A percentile compares a stretch with the other conserved stretches of the same genome.
Conservation (phyloP, 331 rosid genomes). For the Telfairia occidentalis region DNA sequence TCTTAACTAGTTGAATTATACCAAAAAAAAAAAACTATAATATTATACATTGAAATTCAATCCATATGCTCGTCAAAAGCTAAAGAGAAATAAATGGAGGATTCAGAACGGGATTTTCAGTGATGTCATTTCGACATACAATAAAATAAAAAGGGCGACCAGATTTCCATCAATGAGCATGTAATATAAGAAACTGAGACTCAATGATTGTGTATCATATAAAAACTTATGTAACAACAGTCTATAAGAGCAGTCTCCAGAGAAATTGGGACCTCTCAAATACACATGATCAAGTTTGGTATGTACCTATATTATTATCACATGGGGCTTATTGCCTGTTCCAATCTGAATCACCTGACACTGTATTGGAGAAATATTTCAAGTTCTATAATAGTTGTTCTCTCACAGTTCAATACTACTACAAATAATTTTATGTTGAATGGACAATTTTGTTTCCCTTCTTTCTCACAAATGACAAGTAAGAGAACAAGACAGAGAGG, state of each 20-base stretch:
- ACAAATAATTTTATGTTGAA: conserved; percentile 5
- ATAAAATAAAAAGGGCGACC: background rate
- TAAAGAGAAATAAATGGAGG: too few species aligned
- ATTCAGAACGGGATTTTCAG: too few species aligned
- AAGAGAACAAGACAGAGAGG: background rate
- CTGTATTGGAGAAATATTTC: background rate
- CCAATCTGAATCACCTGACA: background rate
- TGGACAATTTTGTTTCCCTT: conserved; percentile 10
- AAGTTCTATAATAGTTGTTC: background rate
- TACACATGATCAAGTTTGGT: conserved; percentile 1
- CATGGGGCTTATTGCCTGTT: background rate
- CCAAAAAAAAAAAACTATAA: too few species aligned
- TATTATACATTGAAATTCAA: too few species aligned
- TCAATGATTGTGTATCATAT: background rate
- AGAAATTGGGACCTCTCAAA: background rate
- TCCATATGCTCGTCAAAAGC: too few species aligned
- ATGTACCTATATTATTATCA: background rate
- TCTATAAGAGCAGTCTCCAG: background rate
- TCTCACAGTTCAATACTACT: conserved; percentile 6
- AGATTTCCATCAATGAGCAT: background rate
- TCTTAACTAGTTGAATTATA: too few species aligned
- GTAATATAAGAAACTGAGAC: background rate
- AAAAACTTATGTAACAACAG: background rate
- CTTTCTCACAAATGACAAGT: conserved; percentile 1
- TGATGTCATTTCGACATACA: too few species aligned